Evolutionary conservation across 257 asterid genomes (phyloP), one percentile per base, ranked within the genome.

Genomic region (Coffea canephora): DNA sequence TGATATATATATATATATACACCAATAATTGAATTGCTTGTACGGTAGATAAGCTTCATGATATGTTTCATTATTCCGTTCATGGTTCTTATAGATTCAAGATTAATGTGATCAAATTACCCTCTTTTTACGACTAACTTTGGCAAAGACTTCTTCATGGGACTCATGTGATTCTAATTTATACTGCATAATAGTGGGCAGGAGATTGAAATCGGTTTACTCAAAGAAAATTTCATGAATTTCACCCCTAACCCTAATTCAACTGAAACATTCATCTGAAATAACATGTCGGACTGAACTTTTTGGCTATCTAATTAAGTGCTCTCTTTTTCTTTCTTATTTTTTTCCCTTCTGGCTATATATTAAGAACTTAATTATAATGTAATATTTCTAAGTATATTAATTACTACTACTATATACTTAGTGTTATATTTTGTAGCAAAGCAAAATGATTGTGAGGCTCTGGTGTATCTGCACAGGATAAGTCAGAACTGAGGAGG

Each of bases 81-180:
- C 88, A 86, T 91, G 89, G 85, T 84, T 87, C 78, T 65, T 82
- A 80, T 85, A 83, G 82, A 79, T 61, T 78, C 61, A 46, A 71
- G 85, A 70, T 87, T 87, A 89, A 86, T 87, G 92, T 84, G 67
- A 82, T 41, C 54, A 59, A 83, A 79, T 88, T 82, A 86, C 87
- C 87, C 77, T 77, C 81, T 77, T 74, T 45, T 80, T 69, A 81
- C 75, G 78, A 62, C 86, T 78, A 45, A 55, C 89, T 77, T 83
- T 87, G 89, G 84, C 82, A 86, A 71, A 77, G 73, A 76, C 78
- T 69, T 61, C 11, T 69, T 82, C 89, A 83, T 86, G 85, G 71
- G 52, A 54, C 82, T 78, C 87, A 66, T 81, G 89, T 83, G 87
- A 86, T 71, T 41, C 67, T 80, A 69, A 77, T 79, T 85, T 73